phyloP scores from a whole-genome alignment of 208 protist genomes.

The Vickermania ingenoplastis region DNA sequence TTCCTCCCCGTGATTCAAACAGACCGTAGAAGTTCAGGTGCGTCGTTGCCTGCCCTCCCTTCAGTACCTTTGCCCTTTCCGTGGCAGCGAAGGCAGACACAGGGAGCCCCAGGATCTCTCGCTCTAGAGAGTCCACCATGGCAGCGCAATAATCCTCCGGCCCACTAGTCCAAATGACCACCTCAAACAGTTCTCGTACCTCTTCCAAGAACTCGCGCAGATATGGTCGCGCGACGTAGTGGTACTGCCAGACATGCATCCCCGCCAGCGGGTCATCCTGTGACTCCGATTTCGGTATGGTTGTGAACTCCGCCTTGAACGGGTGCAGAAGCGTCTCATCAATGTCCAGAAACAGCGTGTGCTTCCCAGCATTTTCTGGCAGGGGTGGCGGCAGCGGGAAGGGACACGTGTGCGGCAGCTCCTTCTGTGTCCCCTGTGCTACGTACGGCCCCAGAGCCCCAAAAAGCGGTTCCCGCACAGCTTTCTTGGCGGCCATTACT shows the following conservation, averaged over 20 bases:
- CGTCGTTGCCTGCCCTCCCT: neutral
- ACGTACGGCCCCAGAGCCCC: no score
- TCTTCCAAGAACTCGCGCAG: constrained; percentile 63
- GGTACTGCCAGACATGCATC: constrained; percentile 13
- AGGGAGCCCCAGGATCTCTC: constrained; percentile 60
- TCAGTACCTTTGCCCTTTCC: constrained; percentile 22
- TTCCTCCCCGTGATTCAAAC: constrained; percentile 61
- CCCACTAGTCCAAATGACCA: constrained; percentile 84
- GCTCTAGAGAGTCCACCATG: constrained; percentile 65
- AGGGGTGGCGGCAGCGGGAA: constrained; percentile 55
- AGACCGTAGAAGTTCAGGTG: constrained; percentile 81
- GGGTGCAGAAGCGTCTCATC: constrained; percentile 78
- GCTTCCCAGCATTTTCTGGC: constrained; percentile 25
- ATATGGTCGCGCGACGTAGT: constrained; percentile 38
- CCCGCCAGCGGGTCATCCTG: constrained; percentile 23
- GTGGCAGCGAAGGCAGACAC: constrained; percentile 58
- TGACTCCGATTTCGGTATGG: neutral
- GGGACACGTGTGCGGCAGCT: constrained; percentile 21
- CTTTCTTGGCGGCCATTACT: no score
- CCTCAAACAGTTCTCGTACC: constrained; percentile 69
- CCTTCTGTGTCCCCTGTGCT: no score
- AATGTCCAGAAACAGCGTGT: constrained; percentile 83
- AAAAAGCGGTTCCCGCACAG: no score
- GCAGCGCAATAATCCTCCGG: constrained; percentile 72
- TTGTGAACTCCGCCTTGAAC: constrained; percentile 14